Evolutionary conservation across 1,284 basidiomycete species (phyloP), one percentile per base, ranked within the genome.

Genomic region (Ustilago loliicola): DNA sequence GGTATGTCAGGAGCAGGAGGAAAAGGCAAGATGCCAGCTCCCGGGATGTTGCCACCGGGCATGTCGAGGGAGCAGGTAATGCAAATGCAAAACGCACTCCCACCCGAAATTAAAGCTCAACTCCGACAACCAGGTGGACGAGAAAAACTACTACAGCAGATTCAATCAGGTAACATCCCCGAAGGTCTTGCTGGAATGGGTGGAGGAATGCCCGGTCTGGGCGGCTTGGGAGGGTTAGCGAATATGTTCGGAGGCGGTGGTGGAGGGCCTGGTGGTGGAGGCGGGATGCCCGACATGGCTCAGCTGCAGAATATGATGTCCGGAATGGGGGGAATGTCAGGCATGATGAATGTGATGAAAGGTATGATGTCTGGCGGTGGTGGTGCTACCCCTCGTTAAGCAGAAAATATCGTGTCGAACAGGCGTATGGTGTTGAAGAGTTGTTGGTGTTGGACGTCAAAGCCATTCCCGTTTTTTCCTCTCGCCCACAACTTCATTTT

Each of bases 321-420:
- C 36, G 21, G 45, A 34, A 86, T 84, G 75, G 85, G 86, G 21
- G 87, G 87, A 2, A 86, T 88, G 29, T 84, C 82, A 59, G 86
- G 83, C 3, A 87, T 89, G 86, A 85, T 83, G n/a, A 86, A 88
- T 67, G 88, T 88, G 88, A 94, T 95, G 91, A 95, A 96, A 92
- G 87, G 91, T 58, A 91, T 92, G 76, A 94, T 95, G 93, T 21
- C n/a, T 8, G 93, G 93, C 21, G 87, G 87, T 72, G 88, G 87
- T 8, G 86, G 86, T 8, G 54, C 61, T 61, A 61, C 64, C 50
- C 57, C 61, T 23, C 45, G 58, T n/a, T 58, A 42, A 58, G 45
- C 17, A 23, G 8, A n/a, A 29, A 25, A 25, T 27, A 6, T n/a
- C n/a, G 48, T 27, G 17, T 50, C 48, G 29, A 45, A 17, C 11